Percentiles rank a stretch among this genome's conserved stretches.
phyloP scores from a whole-genome alignment of 129 eudicot species.

The Rutidosis leptorrhynchoides region DNA sequence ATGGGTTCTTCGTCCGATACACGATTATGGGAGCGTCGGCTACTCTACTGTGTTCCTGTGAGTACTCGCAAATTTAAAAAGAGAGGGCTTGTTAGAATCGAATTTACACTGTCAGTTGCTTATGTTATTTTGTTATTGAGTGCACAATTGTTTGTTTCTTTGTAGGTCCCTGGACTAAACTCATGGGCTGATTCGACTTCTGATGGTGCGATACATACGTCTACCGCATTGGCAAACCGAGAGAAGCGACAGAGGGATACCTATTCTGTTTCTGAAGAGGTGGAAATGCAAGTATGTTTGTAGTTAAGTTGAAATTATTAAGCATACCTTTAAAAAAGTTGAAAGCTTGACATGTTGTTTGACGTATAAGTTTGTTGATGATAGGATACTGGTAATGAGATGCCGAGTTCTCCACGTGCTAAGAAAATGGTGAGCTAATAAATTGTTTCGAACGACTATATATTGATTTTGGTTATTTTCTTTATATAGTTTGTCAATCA shows the following conservation, averaged over 20 bases:
- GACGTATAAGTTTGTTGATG: slow-evolving; percentile 2
- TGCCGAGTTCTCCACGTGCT: slow-evolving; percentile 46
- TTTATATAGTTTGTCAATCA: not conserved
- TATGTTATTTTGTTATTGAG: not conserved
- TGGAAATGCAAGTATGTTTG: slow-evolving; percentile 56
- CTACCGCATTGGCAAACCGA: slow-evolving; percentile 39
- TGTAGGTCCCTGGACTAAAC: slow-evolving; percentile 93
- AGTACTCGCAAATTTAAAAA: slow-evolving; percentile 28
- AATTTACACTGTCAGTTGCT: not conserved
- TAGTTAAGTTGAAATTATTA: not conserved
- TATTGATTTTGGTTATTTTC: not conserved
- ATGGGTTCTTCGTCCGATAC: slow-evolving; percentile 49
- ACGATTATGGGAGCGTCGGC: slow-evolving; percentile 81
- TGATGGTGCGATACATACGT: slow-evolving; percentile 29
- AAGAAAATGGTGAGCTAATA: slow-evolving; percentile 70
- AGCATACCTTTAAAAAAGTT: not conserved
- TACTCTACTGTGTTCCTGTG: slow-evolving; percentile 85
- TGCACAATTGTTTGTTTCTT: not conserved
- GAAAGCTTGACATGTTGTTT: slow-evolving; percentile 9
- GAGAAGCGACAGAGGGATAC: slow-evolving; percentile 82
- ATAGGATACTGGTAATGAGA: slow-evolving; percentile 43
- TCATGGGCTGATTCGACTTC: slow-evolving; percentile 56
- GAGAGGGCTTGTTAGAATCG: not conserved
- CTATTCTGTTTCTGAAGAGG: slow-evolving; percentile 39
- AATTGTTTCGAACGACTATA: not conserved